Evolutionary conservation across 305 asterid genomes (phyloP).

Genomic region (Plantago coronopus): DNA sequence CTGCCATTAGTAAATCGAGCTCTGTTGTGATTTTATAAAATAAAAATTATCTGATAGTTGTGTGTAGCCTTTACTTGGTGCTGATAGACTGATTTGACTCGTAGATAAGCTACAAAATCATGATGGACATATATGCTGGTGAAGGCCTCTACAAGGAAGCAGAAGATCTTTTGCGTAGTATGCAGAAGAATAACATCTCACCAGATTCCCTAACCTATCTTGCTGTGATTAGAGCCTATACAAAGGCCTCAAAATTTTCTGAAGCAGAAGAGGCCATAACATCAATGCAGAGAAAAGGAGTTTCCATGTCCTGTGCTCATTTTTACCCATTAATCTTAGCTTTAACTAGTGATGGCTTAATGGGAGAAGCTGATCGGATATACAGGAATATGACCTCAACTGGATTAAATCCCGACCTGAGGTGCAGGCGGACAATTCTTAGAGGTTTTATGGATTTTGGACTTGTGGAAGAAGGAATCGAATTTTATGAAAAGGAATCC

Average conservation of each 20-base stretch:
- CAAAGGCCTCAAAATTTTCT: constrained; percentile 30
- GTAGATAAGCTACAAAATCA: constrained; percentile 72
- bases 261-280: constrained; percentile 58
- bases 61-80: neutral
- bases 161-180: constrained; percentile 47
- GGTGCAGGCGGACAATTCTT: constrained; percentile 54
- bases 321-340: constrained; percentile 51
- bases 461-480: constrained; percentile 56
- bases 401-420: constrained; percentile 48
- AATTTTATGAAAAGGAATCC: constrained; percentile 55
- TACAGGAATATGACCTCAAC: constrained; percentile 36
- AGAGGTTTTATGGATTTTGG: constrained; percentile 69
- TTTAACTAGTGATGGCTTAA: constrained; percentile 50
- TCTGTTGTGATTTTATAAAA: neutral
- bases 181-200: constrained; percentile 43
- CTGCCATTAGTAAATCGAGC: constrained; percentile 6
- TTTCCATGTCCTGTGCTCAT: constrained; percentile 56
- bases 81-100: constrained; percentile 11
- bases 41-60: neutral
- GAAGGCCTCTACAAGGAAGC: constrained; percentile 61
- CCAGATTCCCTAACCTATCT: constrained; percentile 68
- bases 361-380: constrained; percentile 56
- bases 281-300: constrained; percentile 64
- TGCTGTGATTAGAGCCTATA: constrained; percentile 60
- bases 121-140: constrained; percentile 57